Base-by-base conservation (phyloP, 1,284 basidiomycete species). In the Exobasidium cylindrosporum region DNA sequence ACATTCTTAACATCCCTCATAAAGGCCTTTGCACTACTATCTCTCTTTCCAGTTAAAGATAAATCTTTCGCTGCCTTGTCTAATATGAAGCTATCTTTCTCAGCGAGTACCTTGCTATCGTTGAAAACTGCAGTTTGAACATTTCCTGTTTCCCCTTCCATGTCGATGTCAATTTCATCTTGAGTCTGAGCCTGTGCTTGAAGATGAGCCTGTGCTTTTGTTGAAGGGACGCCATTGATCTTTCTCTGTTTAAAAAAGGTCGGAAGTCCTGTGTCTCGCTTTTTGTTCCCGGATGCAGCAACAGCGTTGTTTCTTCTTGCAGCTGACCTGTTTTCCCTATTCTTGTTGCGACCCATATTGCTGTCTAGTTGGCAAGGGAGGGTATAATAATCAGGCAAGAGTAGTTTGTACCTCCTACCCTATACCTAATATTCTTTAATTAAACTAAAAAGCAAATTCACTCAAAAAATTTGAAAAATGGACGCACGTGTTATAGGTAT, bases 1-100 rank as follows among this genome's bases (percentile, higher is more conserved):
- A 98, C 94, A 82, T 92, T 94, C 81, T 92, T 87, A 35, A 98
- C 83, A 62, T 81, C 80, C 60, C 77, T 74, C 62, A 81, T 81
- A 65, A 81, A 82, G 28, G 81, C 68, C 57, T 79, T 80, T 57
- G 81, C 64, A 31, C 72, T 78, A 24, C 73, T 68, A 64, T 82
- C 78, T 13, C 67, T 62, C n/a, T 62, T 47, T 0, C 68, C 68
- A 0, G 65, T 71, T 11, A 72, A 35, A 11, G 70, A 24, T 24
- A 32, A 31, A 62, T 62, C 31, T n/a, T 17, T 43, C 32, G 57
- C 23, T 14, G 57, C 57, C 26, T 32, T 44, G n/a, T 55, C 53
- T 10, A 50, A 14, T 10, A 26, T 7, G 17, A 55, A 55, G 5
- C 47, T 28, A 26, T 50, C 47, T 28, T 4, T 50, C 21, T 21